These are phyloP conservation scores for Ligustrum vulgare DNA, from an alignment of 257 asterid species.

Conservation along the genomic window DNA sequence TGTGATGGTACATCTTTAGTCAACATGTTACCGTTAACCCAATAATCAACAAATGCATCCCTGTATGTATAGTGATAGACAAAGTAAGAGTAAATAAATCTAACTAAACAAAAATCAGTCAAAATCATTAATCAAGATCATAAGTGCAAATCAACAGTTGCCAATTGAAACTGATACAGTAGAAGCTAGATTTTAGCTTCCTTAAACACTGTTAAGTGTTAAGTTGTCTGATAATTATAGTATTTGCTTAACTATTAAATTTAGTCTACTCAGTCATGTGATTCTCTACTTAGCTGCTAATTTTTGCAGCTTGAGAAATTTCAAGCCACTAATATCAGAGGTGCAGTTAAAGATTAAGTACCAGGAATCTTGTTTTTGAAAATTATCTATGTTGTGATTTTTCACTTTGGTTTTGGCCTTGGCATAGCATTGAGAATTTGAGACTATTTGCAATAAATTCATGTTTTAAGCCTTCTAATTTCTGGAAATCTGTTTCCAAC, in stretches of 20 bases:
- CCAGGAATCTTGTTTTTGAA: not conserved
- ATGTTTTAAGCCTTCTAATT: not conserved
- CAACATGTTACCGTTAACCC: slow-evolving; percentile 87
- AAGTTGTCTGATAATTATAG: not conserved
- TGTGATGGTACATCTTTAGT: slow-evolving; percentile 82
- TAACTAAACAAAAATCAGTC: slow-evolving; percentile 13
- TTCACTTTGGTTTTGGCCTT: not conserved
- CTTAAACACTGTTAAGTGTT: not conserved
- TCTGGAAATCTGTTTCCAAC: not conserved
- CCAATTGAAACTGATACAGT: slow-evolving; percentile 6
- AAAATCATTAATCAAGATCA: slow-evolving; percentile 17
- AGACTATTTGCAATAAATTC: not conserved
- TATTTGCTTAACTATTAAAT: not conserved
- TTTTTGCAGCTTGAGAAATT: not conserved
- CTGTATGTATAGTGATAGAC: slow-evolving; percentile 41
- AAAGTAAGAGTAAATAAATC: slow-evolving; percentile 16
- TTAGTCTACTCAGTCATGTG: not conserved
- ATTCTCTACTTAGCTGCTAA: slow-evolving; percentile 1
- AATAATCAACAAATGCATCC: slow-evolving; percentile 90
- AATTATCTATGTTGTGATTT: not conserved
- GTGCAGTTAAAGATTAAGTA: not conserved
- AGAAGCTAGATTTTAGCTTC: slow-evolving; percentile 2
- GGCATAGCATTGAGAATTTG: not conserved
- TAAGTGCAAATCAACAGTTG: slow-evolving; percentile 11
- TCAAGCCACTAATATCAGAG: not conserved